These are phyloP conservation scores for Dipodascopsis uninucleata DNA, from an alignment of 805 yeast genomes.

Conservation along the genomic window DNA sequence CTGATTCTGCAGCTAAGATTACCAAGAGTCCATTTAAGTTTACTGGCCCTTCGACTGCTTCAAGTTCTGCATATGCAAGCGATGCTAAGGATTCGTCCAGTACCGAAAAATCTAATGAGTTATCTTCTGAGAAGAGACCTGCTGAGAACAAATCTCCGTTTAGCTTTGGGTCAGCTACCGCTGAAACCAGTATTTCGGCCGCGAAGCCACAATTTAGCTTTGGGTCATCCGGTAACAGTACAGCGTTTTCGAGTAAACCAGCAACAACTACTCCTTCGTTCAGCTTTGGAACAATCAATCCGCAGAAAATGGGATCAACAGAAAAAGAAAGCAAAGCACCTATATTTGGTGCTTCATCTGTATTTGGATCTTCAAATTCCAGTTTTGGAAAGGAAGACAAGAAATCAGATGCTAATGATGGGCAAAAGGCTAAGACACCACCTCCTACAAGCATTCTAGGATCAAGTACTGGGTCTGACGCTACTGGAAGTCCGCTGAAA, in stretches of 20 bases:
- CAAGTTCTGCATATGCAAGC: neutral
- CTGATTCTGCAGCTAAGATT: neutral
- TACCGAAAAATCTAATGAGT: no score
- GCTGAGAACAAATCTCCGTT: neutral
- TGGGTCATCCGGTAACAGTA: neutral
- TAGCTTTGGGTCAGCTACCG: constrained; percentile 1
- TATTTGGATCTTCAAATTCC: constrained; percentile 1
- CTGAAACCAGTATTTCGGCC: neutral
- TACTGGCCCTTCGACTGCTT: neutral
- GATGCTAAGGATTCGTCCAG: no score
- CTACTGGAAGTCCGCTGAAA: constrained; percentile 15
- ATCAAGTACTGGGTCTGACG: neutral
- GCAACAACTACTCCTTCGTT: constrained; percentile 2
- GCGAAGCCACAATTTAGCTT: neutral
- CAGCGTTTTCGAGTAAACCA: neutral
- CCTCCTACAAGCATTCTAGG: no score
- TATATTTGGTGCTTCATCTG: neutral
- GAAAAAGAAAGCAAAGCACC: constrained; percentile 2
- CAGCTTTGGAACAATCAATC: constrained; percentile 1
- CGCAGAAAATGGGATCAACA: neutral
- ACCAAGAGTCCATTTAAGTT: constrained; percentile 9
- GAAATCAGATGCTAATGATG: no score
- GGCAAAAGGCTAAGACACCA: constrained; percentile 7
- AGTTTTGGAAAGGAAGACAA: neutral
- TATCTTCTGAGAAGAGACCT: neutral